phyloP scores from a whole-genome alignment of 257 asterid genomes.

The Gentiana straminea region DNA sequence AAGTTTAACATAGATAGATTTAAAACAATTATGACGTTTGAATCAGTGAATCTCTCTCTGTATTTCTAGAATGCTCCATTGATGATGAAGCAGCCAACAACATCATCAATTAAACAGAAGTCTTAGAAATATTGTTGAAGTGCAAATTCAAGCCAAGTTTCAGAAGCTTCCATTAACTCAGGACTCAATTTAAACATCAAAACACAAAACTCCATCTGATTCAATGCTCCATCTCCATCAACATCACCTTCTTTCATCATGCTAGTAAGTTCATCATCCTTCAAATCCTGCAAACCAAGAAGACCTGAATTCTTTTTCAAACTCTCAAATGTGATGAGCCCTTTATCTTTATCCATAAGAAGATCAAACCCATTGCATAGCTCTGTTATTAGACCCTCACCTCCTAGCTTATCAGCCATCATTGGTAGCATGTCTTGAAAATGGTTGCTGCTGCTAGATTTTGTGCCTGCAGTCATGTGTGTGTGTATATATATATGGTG shows the following conservation, averaged over 20 bases:
- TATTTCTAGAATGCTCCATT: too few relatives aligned
- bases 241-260: conserved; percentile 66
- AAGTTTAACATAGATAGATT: too few relatives aligned
- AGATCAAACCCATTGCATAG: conserved; percentile 63
- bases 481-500: too few relatives aligned
- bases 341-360: conserved; percentile 53
- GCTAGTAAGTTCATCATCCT: conserved; percentile 54
- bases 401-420: conserved; percentile 73
- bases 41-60: too few relatives aligned
- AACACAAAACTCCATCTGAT: conserved; percentile 79
- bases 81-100: background rate
- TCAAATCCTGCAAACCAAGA: conserved; percentile 57
- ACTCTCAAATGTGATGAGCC: conserved; percentile 58
- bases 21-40: background rate
- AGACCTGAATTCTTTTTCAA: conserved; percentile 58
- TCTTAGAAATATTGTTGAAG: conserved; percentile 23
- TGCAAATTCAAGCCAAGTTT: conserved; percentile 41
- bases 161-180: conserved; percentile 54
- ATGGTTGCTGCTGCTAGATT: conserved; percentile 16
- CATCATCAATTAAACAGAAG: background rate
- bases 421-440: conserved; percentile 63
- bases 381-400: conserved; percentile 66
- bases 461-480: conserved; percentile 5
- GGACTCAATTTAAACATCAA: conserved; percentile 87
- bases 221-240: conserved; percentile 54